Evolutionary conservation across 352 stramenopile species (phyloP).

Genomic region (Pythium phragmitis): DNA sequence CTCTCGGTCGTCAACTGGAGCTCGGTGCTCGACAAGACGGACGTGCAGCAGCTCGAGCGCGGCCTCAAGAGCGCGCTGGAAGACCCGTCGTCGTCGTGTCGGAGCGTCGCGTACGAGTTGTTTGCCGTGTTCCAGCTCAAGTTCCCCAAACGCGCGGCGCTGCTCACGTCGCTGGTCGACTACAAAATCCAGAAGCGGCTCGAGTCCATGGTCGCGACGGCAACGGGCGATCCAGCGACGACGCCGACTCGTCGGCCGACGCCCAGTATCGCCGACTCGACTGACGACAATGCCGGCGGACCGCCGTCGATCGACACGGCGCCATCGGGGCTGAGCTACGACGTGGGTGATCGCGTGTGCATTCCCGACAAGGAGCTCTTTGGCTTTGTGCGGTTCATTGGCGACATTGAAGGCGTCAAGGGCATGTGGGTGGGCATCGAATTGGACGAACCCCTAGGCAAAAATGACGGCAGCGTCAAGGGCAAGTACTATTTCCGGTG

Average conservation of each 20-base stretch:
- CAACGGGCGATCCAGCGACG: not conserved
- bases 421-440: conserved; percentile 78
- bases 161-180: conserved; percentile 68
- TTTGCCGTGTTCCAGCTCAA: conserved; percentile 73
- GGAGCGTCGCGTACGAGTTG: conserved; percentile 62
- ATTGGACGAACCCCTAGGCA: conserved; percentile 70
- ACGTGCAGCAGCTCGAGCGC: conserved; percentile 82
- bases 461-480: conserved; percentile 86
- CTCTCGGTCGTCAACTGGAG: conserved; percentile 62
- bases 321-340: conserved; percentile 37
- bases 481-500: conserved; percentile 78
- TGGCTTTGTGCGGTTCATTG: conserved; percentile 74
- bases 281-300: conserved; percentile 39
- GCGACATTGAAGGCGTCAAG: conserved; percentile 69
- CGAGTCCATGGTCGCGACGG: conserved; percentile 41
- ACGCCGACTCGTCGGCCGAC: conserved; percentile 1
- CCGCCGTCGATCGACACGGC: conserved; percentile 10
- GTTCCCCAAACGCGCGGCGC: conserved; percentile 70
- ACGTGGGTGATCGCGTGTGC: conserved; percentile 75
- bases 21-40: conserved; percentile 69
- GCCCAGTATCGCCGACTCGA: conserved; percentile 25
- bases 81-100: conserved; percentile 74
- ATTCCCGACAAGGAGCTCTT: conserved; percentile 87
- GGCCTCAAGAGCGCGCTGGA: conserved; percentile 68
- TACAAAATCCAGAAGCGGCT: conserved; percentile 85